phyloP scores from a whole-genome alignment of 345 rosid species.

The Camelina hispida region DNA sequence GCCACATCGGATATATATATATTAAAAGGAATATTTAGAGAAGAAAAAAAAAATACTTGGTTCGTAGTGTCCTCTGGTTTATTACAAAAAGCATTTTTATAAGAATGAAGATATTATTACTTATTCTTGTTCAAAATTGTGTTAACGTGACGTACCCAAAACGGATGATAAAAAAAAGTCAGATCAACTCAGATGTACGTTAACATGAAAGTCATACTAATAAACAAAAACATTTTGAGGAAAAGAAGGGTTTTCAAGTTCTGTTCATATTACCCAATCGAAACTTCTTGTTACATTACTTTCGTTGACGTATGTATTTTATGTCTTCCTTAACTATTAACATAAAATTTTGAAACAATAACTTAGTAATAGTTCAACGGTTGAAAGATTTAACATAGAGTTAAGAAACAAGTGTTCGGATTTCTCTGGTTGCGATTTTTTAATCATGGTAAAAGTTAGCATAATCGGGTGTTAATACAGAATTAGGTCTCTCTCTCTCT shows the following conservation, averaged over 20 bases:
- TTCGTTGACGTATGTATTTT: background rate
- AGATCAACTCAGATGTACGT: conserved; percentile 21
- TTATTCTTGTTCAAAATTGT: background rate
- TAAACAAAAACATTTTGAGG: background rate
- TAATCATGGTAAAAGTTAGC: background rate
- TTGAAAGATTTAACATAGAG: too few species aligned
- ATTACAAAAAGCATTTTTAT: background rate
- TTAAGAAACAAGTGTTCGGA: too few species aligned
- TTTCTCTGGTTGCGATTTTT: too few species aligned
- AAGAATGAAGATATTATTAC: background rate
- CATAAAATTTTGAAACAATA: too few species aligned
- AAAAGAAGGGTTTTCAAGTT: conserved; percentile 1
- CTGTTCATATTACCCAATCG: conserved; percentile 11
- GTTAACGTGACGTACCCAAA: conserved; percentile 24
- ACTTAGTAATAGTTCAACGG: too few species aligned
- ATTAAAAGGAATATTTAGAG: background rate
- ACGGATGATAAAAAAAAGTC: background rate
- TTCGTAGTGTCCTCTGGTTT: conserved; percentile 11
- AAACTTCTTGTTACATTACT: background rate
- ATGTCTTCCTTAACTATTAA: too few species aligned
- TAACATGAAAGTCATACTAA: conserved; percentile 25
- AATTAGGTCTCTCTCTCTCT: background rate
- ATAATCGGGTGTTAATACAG: background rate
- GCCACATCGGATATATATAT: conserved; percentile 36
- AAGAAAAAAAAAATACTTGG: background rate